These are phyloP conservation scores for Raffaelea deltoideospora DNA, from an alignment of 2,329 filamentous ascomycete genomes.

Conservation along the genomic window DNA sequence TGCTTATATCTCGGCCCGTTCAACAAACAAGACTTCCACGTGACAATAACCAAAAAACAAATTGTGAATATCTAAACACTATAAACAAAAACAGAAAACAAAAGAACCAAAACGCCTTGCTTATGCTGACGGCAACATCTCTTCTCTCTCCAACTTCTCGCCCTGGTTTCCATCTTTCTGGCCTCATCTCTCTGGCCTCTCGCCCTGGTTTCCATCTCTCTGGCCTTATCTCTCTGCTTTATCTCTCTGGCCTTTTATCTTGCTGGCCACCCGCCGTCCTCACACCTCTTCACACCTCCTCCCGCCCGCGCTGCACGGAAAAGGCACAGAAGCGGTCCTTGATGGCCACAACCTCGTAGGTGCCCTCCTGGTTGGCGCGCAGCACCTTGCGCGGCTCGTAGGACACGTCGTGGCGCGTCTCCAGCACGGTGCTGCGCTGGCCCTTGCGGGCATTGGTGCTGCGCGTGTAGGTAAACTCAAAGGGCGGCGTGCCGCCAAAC, in stretches of 20 bases:
- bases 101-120: conserved; percentile 1
- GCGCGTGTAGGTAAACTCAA: conserved; percentile 93
- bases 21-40: background rate
- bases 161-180: no score
- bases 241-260: background rate
- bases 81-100: background rate
- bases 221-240: background rate
- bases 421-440: conserved; percentile 65
- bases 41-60: background rate
- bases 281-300: background rate
- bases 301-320: conserved; percentile 47
- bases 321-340: conserved; percentile 89
- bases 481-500: conserved; percentile 89
- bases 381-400: conserved; percentile 70
- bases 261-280: background rate
- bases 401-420: conserved; percentile 78
- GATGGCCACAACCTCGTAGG: conserved; percentile 93
- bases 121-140: conserved; percentile 1
- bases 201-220: background rate
- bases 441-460: conserved; percentile 71
- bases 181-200: background rate
- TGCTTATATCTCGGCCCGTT: no score
- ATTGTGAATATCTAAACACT: background rate
- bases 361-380: conserved; percentile 81
- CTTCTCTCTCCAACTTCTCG: background rate